Evolutionary conservation across 495 filamentous ascomycete genomes (phyloP), one percentile per base, ranked within the genome.

Genomic region (Cryomyces antarcticus): DNA sequence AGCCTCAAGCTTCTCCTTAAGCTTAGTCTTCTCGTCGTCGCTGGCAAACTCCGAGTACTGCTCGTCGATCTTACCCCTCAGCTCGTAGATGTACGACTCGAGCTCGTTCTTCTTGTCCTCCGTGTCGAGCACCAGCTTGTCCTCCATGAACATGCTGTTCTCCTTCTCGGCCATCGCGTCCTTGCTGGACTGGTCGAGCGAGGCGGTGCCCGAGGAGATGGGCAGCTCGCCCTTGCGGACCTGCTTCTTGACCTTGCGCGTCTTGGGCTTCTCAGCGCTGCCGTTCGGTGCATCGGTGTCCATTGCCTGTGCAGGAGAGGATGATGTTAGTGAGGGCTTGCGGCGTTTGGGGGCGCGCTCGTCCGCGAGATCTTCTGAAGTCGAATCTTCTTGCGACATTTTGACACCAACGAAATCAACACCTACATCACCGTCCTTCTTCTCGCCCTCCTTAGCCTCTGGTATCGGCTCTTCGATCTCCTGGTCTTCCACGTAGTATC

Each of bases 21-120:
- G 63, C 65, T 80, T 86, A 12, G 71, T 63, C 70, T 94, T 95
- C 73, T 96, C 89, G 6, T 93, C 83, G 0, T 96, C 89, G 53
- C 66, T 82, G 49, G 84, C 78, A 51, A 93, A 84, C 39, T 87
- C 77, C 43, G 85, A 67, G 62, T 89, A 95, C 50, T 81, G 71
- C 48, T 86, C 84, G 52, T 93, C 82, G 39, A 95, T 71, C 73
- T 94, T 94, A 65, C 84, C 83, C 48, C 87, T 77, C 54, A 92
- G 69, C 52, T 94, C 83, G 63, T 99, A 99, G 68, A 96, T 95
- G 62, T 77, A 88, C 33, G 81, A 77, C 69, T 99, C 89, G 35
- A 99, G 80, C 61, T 95, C 89, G 67, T 99, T 99, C 83, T 96
- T 96, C 72, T 89, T 92, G 68, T 96, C 84, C 57, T 96, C 89